Percentiles rank a stretch among this genome's conserved stretches.
Evolutionary conservation across 2,329 filamentous ascomycete genomes (phyloP).

Genomic region (Penicillium italicum): DNA sequence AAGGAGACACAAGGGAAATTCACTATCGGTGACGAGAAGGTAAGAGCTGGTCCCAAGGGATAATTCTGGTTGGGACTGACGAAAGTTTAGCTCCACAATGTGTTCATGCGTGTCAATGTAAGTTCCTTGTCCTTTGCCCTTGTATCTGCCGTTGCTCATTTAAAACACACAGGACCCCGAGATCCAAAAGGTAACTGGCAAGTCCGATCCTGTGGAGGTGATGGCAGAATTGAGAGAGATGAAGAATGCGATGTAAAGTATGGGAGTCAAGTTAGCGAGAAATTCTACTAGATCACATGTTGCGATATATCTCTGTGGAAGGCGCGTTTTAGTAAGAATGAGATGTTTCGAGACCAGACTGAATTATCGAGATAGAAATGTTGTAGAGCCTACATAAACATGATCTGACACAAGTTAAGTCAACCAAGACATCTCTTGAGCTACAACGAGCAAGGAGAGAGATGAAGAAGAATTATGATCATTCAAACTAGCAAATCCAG

Average conservation of each 20-base stretch:
- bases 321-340: neutral
- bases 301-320: neutral
- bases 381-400: neutral
- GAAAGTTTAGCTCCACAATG: constrained; percentile 72
- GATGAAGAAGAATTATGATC: no score
- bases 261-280: neutral
- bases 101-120: constrained; percentile 87
- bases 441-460: no score
- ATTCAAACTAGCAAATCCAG: no score
- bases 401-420: neutral
- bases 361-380: neutral
- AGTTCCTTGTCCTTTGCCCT: constrained; percentile 30
- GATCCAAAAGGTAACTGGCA: constrained; percentile 78
- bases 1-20: constrained; percentile 90
- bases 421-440: no score
- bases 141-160: constrained; percentile 10
- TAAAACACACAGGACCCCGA: constrained; percentile 61
- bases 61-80: neutral
- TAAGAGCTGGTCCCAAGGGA: constrained; percentile 35
- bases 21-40: constrained; percentile 96
- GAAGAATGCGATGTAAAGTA: constrained; percentile 60
- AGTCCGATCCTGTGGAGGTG: constrained; percentile 74
- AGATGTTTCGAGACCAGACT: neutral
- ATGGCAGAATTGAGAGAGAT: constrained; percentile 83
- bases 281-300: neutral